Conservation (phyloP, 768 basidiomycete species). For the Leucocoprinus leucothites region DNA sequence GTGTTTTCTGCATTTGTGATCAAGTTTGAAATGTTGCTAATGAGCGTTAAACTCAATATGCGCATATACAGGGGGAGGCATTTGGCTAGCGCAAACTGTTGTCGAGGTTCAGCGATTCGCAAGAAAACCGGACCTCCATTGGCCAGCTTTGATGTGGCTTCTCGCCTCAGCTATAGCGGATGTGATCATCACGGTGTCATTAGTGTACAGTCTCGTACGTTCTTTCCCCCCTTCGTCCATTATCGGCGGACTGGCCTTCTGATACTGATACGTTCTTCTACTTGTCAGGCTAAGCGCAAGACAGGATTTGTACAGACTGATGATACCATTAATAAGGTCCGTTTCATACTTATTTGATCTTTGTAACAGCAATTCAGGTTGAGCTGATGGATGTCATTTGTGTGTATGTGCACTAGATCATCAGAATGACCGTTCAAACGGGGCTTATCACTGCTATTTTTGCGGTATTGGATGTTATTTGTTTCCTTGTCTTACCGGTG, state of each 20-base stretch:
- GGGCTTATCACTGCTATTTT: slow-evolving; percentile 27
- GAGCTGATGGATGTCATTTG: too few relatives aligned
- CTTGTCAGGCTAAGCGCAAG: slow-evolving; percentile 29
- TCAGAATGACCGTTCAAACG: slow-evolving; percentile 27
- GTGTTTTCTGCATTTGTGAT: slow-evolving; percentile 6
- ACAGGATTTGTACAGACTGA: slow-evolving; percentile 35
- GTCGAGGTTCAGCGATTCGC: slow-evolving; percentile 22
- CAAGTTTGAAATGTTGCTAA: too few relatives aligned
- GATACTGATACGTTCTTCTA: background rate
- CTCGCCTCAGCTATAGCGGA: slow-evolving; percentile 41
- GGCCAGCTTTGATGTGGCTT: slow-evolving; percentile 41
- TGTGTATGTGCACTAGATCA: slow-evolving; percentile 1
- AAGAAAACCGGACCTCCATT: slow-evolving; percentile 27
- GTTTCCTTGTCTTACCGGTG: slow-evolving; percentile 24
- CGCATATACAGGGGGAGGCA: slow-evolving; percentile 27
- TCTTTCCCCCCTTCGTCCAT: background rate
- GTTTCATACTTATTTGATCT: background rate
- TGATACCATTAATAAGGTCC: slow-evolving; percentile 29
- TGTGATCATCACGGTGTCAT: slow-evolving; percentile 39
- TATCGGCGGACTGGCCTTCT: too few relatives aligned
- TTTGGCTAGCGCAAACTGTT: slow-evolving; percentile 27
- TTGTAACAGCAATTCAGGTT: background rate
- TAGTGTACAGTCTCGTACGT: slow-evolving; percentile 41
- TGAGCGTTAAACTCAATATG: background rate
- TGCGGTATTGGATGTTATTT: slow-evolving; percentile 26